phyloP scores from a whole-genome alignment of 2,329 filamentous ascomycete genomes.

The Ophiostoma montium region DNA sequence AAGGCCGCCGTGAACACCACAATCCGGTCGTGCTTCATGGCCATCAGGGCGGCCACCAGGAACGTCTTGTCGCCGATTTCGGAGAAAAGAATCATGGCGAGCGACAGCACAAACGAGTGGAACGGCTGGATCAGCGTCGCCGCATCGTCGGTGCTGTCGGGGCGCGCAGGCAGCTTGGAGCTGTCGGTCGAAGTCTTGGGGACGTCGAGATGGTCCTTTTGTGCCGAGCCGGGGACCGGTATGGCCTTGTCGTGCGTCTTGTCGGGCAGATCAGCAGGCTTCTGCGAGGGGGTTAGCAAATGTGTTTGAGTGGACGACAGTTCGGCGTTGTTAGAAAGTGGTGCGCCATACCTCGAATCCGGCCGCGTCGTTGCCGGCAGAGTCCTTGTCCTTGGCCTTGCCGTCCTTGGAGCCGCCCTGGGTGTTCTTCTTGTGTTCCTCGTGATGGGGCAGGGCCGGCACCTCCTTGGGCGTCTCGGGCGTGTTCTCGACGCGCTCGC shows the following conservation, averaged over 20 bases:
- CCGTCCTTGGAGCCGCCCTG: slow-evolving; percentile 23
- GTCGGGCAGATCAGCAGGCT: slow-evolving; percentile 66
- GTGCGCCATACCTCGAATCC: slow-evolving; percentile 44
- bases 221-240: slow-evolving; percentile 50
- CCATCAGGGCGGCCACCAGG: slow-evolving; percentile 92
- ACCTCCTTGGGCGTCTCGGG: slow-evolving; percentile 77
- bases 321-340: too few relatives aligned
- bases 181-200: slow-evolving; percentile 22
- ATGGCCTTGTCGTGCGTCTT: slow-evolving; percentile 62
- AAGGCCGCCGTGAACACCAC: slow-evolving; percentile 95
- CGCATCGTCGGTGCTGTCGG: slow-evolving; percentile 23
- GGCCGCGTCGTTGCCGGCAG: slow-evolving; percentile 23
- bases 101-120: slow-evolving; percentile 82
- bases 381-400: slow-evolving; percentile 22
- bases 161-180: slow-evolving; percentile 5
- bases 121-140: slow-evolving; percentile 56
- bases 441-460: slow-evolving; percentile 66
- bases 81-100: slow-evolving; percentile 95
- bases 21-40: slow-evolving; percentile 91
- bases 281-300: slow-evolving; percentile 32
- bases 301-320: not conserved
- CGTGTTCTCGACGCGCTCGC: slow-evolving; percentile 54
- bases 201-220: slow-evolving; percentile 49
- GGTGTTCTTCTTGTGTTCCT: slow-evolving; percentile 51
- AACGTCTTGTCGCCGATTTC: slow-evolving; percentile 99